Evolutionary conservation across 2,329 filamentous ascomycete genomes (phyloP), one percentile per base, ranked within the genome.

Genomic region (Sporothrix euskadiensis): DNA sequence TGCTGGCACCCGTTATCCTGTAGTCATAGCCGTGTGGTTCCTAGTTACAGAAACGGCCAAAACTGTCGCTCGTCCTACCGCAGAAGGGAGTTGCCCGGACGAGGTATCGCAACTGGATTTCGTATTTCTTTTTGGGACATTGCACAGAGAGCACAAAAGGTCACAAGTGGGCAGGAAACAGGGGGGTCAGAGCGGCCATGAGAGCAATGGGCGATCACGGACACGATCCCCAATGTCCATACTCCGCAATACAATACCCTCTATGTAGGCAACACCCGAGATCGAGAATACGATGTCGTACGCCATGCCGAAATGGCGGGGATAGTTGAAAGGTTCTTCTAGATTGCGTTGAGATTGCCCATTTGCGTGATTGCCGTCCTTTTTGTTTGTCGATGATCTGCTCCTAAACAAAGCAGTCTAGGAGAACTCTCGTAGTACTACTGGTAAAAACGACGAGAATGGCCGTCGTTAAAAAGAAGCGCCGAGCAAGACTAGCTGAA

Each of bases 401-500:
- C n/a, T 10, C 52, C 52, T 44, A 9, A 44, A 44, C 41, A 44
- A 44, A 44, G 41, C 12, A 9, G 52, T 54, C 22, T 54, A n/a
- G 52, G 52, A 22, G 19, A 22, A 22, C 22, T 54, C 8, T 54
- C 52, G 52, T 52, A 52, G n/a, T n/a, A 54, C 52, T 6, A 54
- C 7, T 7, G 49, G 49, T 8, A 54, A 22, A 7, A 59, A 59
- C 12, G n/a, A 59, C 14, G 56, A 56, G 26, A 56, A 56, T 3
- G 22, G 30, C 52, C 22, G 52, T 56, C 52, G 41, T 22, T 1
- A 30, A 47, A 69, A 49, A 69, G 49, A 69, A 69, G 49, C 66
- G 66, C 66, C 66, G 66, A 69, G 39, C 54, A 54, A 71, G n/a
- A 14, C n/a, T 54, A 71, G 69, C 69, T 71, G 54, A 71, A 47